A percentile compares a stretch with the other conserved stretches of the same genome.
phyloP scores from a whole-genome alignment of 2,329 filamentous ascomycete species.

The Pseudocercospora vitis region DNA sequence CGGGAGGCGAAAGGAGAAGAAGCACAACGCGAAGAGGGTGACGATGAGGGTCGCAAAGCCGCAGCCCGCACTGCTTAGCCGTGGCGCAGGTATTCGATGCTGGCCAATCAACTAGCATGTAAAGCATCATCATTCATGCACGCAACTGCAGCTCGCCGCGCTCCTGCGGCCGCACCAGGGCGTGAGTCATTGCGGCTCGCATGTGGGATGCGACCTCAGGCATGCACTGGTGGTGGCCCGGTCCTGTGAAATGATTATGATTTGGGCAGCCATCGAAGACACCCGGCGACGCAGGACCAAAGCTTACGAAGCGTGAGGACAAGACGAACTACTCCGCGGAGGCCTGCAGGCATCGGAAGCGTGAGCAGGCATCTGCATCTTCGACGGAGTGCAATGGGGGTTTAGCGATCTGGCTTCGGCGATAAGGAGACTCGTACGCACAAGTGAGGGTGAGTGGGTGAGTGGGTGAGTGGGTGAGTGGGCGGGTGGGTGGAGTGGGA shows the following conservation, averaged over 20 bases:
- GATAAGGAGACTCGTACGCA: slow-evolving; percentile 6
- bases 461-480: too few species aligned
- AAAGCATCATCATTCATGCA: slow-evolving; percentile 22
- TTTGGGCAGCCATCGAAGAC: too few species aligned
- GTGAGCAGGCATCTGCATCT: neutral
- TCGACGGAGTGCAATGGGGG: neutral
- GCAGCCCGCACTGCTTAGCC: slow-evolving; percentile 9
- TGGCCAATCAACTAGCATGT: slow-evolving; percentile 19
- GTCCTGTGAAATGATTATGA: too few species aligned
- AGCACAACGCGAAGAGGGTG: neutral
- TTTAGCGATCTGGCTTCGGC: neutral
- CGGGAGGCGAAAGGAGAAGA: neutral
- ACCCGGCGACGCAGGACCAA: neutral
- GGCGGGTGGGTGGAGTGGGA: too few species aligned
- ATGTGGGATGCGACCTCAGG: slow-evolving; percentile 13
- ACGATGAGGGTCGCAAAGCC: slow-evolving; percentile 5
- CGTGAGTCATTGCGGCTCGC: slow-evolving; percentile 21
- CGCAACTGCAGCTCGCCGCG: slow-evolving; percentile 23
- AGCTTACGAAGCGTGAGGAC: slow-evolving; percentile 1
- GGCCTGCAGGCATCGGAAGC: neutral
- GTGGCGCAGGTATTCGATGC: slow-evolving; percentile 14
- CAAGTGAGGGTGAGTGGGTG: slow-evolving; percentile 10
- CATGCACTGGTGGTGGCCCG: too few species aligned
- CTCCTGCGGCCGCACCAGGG: slow-evolving; percentile 11
- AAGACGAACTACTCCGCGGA: neutral